phyloP scores from a whole-genome alignment of 257 asterid genomes.

The Euphrasia confusa region DNA sequence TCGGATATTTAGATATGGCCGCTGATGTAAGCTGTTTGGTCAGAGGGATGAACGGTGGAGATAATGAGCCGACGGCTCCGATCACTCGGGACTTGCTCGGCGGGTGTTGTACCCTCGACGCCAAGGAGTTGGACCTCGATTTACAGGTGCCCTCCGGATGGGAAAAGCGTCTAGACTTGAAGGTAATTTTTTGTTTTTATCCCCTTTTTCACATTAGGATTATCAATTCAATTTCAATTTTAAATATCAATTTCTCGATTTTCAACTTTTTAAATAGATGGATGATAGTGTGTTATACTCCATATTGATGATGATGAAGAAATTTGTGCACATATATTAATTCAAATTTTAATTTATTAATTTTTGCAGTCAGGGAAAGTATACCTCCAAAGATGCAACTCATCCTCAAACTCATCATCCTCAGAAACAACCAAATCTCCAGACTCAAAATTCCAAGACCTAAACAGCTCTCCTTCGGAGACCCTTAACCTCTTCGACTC shows the following conservation, averaged over 20 bases:
- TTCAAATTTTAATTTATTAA: no score
- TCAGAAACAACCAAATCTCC: conserved; percentile 25
- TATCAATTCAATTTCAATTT: no score
- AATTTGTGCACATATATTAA: no score
- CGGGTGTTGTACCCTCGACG: conserved; percentile 49
- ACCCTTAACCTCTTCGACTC: conserved; percentile 37
- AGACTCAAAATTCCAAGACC: conserved; percentile 45
- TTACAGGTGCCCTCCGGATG: conserved; percentile 81
- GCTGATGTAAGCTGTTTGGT: conserved; percentile 62
- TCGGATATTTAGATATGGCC: conserved; percentile 31
- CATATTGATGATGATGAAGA: no score
- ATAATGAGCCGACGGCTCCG: conserved; percentile 44
- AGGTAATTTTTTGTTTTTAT: conserved; percentile 34
- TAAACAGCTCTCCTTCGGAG: conserved; percentile 50
- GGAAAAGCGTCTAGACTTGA: conserved; percentile 83
- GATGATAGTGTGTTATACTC: no score
- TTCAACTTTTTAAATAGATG: no score
- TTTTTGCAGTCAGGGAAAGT: conserved; percentile 76
- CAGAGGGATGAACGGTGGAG: conserved; percentile 50
- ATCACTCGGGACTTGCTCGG: conserved; percentile 78
- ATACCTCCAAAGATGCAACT: conserved; percentile 56
- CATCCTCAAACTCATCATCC: conserved; percentile 44
- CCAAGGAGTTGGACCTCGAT: conserved; percentile 79
- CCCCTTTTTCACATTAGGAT: no score
- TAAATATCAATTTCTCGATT: no score